phyloP scores from a whole-genome alignment of 257 asterid species.

The Petrea volubilis region DNA sequence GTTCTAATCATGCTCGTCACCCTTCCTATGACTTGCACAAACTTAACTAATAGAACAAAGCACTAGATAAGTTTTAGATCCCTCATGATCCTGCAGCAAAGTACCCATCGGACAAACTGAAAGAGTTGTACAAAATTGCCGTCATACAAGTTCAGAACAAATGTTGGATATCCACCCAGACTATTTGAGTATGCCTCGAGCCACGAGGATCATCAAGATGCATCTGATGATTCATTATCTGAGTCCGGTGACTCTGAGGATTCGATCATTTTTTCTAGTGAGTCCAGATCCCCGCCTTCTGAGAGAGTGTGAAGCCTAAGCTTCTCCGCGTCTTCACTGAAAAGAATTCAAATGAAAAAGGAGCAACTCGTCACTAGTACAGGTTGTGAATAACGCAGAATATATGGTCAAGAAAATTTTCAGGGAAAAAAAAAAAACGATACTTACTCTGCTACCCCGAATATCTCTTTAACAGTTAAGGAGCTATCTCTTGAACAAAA shows the following conservation, averaged over 20 bases:
- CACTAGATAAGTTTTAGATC: background rate
- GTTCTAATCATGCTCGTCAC: too few relatives aligned
- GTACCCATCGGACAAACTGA: background rate
- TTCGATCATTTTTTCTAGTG: conserved; percentile 82
- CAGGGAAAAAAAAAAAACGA: conserved; percentile 25
- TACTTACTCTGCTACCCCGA: conserved; percentile 95
- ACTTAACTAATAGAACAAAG: background rate
- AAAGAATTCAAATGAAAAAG: background rate
- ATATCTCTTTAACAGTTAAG: conserved; percentile 77
- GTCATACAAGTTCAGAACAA: background rate
- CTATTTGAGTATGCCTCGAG: background rate
- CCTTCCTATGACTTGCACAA: too few relatives aligned
- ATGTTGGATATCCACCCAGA: conserved; percentile 12
- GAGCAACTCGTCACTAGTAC: background rate
- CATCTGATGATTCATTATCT: conserved; percentile 33
- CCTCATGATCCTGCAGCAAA: background rate
- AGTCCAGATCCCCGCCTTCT: conserved; percentile 73
- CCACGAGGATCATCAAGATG: conserved; percentile 34
- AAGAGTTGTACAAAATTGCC: background rate
- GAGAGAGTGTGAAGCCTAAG: conserved; percentile 78
- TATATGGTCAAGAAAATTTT: background rate
- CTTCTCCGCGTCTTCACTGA: conserved; percentile 95
- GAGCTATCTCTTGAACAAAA: conserved; percentile 83
- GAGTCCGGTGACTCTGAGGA: conserved; percentile 52
- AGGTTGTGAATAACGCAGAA: background rate